Base-by-base conservation (phyloP, 176 grass and related monocot species). In the Triticum turgidum region DNA sequence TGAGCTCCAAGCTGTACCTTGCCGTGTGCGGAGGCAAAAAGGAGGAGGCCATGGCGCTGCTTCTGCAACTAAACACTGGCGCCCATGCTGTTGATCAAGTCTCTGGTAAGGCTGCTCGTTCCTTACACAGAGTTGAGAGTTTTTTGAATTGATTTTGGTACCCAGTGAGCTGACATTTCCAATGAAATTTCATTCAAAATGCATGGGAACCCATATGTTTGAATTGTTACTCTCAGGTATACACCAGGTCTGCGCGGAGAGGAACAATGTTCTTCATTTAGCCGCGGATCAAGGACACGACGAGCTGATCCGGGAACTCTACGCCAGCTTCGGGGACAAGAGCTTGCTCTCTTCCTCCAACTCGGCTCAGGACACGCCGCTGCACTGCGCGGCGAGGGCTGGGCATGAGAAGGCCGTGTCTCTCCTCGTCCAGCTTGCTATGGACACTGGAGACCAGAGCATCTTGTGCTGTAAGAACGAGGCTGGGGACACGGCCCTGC, bases 381-480 rank as follows among this genome's bases (percentile, higher is more conserved):
- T 86, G 21, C 84, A 83, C 13, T 24, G 71, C 17, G 84, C 88
- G 0, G 83, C 88, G 30, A 82, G 77, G 61, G 59, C 84, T 13
- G 71, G 84, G 18, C 22, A 58, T 22, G 4, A 17, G 30, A 0
- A 0, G 5, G 37, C 65, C 5, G 59, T 86, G 10, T 32, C 42
- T 0, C n/a, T 86, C 12, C 38, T 90, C 5, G 0, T 82, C 13
- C 18, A 49, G 14, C 58, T 82, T 0, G 20, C 65, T 11, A n/a
- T n/a, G 27, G 58, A 81, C 32, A 9, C 2, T 1, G 69, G 42
- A 4, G n/a, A 56, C 0, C 0, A 63, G 8, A 63, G 3, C 21
- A 5, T 61, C 18, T 22, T 65, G n/a, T 13, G 21, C 14, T 13
- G 29, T n/a, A 75, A 6, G 77, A 88, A 88, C 22, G 4, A 10